Percentiles rank a stretch among this genome's conserved stretches.
Conservation (phyloP, 306 rosid genomes). For the Citrullus colocynthis region DNA sequence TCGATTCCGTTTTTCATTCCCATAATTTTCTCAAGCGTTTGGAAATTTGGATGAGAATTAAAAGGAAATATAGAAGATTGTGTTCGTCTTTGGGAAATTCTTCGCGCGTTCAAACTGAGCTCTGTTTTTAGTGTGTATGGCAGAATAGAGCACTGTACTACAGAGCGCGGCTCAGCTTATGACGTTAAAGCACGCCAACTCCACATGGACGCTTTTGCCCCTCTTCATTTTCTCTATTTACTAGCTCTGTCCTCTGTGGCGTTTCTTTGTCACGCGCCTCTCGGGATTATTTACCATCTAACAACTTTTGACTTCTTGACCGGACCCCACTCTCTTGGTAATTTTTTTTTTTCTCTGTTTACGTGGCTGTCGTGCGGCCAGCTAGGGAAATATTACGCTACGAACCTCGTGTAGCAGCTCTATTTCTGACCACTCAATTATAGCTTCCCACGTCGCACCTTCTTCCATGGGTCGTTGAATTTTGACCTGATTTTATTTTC, state of each 20-base stretch:
- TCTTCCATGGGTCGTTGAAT: background rate
- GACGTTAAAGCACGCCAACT: constrained; percentile 50
- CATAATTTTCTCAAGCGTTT: background rate
- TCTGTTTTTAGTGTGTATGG: constrained; percentile 10
- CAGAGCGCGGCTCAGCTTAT: constrained; percentile 36
- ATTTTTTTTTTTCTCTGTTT: background rate
- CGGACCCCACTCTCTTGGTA: background rate
- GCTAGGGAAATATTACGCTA: background rate
- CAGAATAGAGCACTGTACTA: constrained; percentile 47
- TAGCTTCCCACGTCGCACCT: background rate
- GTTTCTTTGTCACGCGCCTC: background rate
- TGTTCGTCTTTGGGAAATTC: background rate
- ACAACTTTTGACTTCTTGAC: background rate
- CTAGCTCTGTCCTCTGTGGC: background rate
- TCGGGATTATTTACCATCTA: background rate
- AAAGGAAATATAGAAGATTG: background rate
- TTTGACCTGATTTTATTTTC: background rate
- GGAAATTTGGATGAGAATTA: background rate
- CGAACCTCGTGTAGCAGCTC: background rate
- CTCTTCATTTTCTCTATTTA: background rate
- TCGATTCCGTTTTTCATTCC: background rate
- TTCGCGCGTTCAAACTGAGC: constrained; percentile 3
- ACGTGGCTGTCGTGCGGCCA: background rate
- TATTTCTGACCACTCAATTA: background rate
- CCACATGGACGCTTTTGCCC: constrained; percentile 22